Base-by-base conservation (phyloP, 805 yeast species). In the Ogataea zsoltii region DNA sequence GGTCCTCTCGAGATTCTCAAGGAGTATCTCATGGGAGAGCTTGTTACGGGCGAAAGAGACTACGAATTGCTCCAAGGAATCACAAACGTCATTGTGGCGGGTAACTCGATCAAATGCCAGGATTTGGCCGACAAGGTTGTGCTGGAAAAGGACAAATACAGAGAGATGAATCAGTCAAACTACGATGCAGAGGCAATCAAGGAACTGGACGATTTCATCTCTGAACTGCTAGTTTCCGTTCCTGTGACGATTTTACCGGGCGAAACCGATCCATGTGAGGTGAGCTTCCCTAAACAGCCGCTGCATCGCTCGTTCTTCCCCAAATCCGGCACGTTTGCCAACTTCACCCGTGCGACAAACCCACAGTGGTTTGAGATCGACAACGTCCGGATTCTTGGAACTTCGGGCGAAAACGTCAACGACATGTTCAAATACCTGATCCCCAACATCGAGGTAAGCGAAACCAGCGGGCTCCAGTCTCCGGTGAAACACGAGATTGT, bases 241-340 rank as follows among this genome's bases (percentile, higher is more conserved):
- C 85, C 96, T 0, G 81, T 91, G 6, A 77, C 84, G 34, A 56
- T 94, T 2, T 74, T 94, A 82, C 96, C 99, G 0, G 98, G 99
- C 4, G 76, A 70, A 7, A 66, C 74, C 3, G 99, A 94, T 62
- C 96, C 97, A 0, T 82, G 88, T n/a, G 95, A 87, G 49, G 68
- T 76, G 14, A 78, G 91, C 40, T 65, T 89, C 46, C 99, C 99
- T 0, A 97, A 94, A 64, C 96, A 86, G 62, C 86, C 96, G 2
- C 61, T 94, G n/a, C 97, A 92, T 61, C 72, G 72, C 42, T 84
- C 95, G 0, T 72, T 92, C 45, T 82, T 94, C 56, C 69, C 72
- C 3, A 19, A 69, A 67, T 50, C 66, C 4, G 48, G 61, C 7
- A 56, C 61, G 1, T 55, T 65, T 10, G 60, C 69, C 15, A 65